These are phyloP conservation scores for Taphrina deformans DNA, from an alignment of 1,139 yeast species.

Conservation along the genomic window DNA sequence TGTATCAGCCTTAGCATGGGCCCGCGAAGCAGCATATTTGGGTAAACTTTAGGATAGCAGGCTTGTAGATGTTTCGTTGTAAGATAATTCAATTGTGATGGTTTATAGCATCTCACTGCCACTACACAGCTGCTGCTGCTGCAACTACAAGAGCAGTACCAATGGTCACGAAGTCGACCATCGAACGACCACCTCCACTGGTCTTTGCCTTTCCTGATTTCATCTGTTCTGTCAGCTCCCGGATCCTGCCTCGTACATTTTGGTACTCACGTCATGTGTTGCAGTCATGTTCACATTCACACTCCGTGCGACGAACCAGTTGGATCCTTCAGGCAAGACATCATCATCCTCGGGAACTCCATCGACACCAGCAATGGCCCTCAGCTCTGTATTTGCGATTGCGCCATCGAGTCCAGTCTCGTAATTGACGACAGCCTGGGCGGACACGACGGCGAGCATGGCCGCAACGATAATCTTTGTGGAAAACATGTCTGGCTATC, in stretches of 20 bases:
- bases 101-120: not conserved
- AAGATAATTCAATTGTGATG: not conserved
- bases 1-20: not conserved
- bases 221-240: not conserved
- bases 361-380: slow-evolving; percentile 1
- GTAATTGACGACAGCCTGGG: not conserved
- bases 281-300: slow-evolving; percentile 1
- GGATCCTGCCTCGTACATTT: not conserved
- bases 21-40: not conserved
- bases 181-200: not conserved
- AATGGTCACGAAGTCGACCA: not conserved
- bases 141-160: not conserved
- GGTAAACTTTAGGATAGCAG: not conserved
- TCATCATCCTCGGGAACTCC: slow-evolving; percentile 7
- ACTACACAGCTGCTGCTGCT: not conserved
- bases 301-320: not conserved
- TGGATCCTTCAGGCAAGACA: slow-evolving; percentile 5
- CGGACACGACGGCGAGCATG: not conserved
- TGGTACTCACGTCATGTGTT: not conserved
- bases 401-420: not conserved
- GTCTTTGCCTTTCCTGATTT: not conserved
- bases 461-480: not conserved
- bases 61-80: not conserved
- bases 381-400: not conserved
- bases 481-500: too few relatives aligned